phyloP scores from a whole-genome alignment of 2,329 filamentous ascomycete genomes.

The Colletotrichum sp. region DNA sequence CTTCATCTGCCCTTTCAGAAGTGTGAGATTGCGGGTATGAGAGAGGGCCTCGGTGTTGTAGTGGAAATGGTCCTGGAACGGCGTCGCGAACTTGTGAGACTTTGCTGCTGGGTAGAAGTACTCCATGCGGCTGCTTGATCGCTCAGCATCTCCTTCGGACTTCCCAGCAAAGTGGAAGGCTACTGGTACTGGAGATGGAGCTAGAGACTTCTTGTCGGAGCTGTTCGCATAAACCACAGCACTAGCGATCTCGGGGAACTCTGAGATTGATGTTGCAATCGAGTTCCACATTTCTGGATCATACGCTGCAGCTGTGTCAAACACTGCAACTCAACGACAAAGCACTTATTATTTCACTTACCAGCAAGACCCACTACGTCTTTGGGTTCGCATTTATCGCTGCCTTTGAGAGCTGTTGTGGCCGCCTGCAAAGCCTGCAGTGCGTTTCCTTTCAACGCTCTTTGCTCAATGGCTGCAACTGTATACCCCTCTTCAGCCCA shows the following conservation, averaged over 20 bases:
- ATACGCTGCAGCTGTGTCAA: background rate
- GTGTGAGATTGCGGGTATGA: slow-evolving; percentile 69
- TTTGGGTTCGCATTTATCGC: background rate
- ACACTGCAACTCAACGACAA: background rate
- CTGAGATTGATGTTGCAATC: background rate
- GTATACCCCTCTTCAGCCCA: slow-evolving; percentile 76
- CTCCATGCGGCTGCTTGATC: slow-evolving; percentile 2
- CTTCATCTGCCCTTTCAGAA: slow-evolving; percentile 65
- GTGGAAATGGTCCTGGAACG: slow-evolving; percentile 55
- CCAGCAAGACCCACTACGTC: background rate
- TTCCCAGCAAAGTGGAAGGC: slow-evolving; percentile 21
- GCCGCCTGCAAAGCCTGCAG: background rate
- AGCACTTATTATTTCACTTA: too few species aligned
- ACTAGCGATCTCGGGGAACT: background rate
- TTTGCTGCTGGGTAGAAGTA: slow-evolving; percentile 46
- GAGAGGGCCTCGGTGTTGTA: slow-evolving; percentile 61
- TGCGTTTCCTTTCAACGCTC: slow-evolving; percentile 9
- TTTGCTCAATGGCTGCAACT: slow-evolving; percentile 58
- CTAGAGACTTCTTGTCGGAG: background rate
- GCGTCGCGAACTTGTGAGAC: slow-evolving; percentile 48
- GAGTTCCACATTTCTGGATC: background rate
- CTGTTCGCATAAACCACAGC: background rate
- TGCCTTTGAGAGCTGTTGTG: background rate
- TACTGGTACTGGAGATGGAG: background rate
- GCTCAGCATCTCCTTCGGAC: slow-evolving; percentile 10